Evolutionary conservation across 2,329 filamentous ascomycete genomes (phyloP).

Genomic region (Paraconiothyrium sp.): DNA sequence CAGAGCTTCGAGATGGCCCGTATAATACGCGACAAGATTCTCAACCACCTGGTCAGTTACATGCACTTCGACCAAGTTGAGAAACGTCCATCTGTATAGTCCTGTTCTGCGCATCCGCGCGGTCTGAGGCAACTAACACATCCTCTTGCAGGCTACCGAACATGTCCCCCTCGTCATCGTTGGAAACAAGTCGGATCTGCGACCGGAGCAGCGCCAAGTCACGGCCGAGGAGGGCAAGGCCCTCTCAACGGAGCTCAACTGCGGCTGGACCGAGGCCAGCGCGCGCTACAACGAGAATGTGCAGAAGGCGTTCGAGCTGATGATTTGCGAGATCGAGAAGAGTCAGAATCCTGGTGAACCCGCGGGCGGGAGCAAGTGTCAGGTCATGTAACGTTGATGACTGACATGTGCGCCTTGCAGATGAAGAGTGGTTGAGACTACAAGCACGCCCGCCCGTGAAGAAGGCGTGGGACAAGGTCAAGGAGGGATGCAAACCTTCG

Average conservation of each 20-base stretch:
- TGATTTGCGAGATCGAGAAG: constrained; percentile 96
- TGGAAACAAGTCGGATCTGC: constrained; percentile 95
- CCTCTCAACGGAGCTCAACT: constrained; percentile 85
- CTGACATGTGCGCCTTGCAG: constrained; percentile 26
- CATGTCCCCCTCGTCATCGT: constrained; percentile 93
- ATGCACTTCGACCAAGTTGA: constrained; percentile 6
- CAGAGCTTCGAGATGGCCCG: constrained; percentile 98
- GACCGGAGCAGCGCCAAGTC: constrained; percentile 92
- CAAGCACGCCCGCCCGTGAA: background rate
- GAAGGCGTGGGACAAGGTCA: constrained; percentile 8
- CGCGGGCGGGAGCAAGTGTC: constrained; percentile 80
- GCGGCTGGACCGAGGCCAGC: constrained; percentile 93
- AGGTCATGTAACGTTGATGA: constrained; percentile 74
- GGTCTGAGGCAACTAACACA: constrained; percentile 24
- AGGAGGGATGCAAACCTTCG: constrained; percentile 5
- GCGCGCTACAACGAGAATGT: constrained; percentile 96
- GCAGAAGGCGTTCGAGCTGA: constrained; percentile 87
- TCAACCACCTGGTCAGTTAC: constrained; percentile 84
- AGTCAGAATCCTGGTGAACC: constrained; percentile 89
- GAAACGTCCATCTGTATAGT: constrained; percentile 3
- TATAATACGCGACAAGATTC: constrained; percentile 95
- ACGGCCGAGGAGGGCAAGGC: constrained; percentile 84
- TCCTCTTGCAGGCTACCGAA: constrained; percentile 76
- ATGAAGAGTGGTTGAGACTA: constrained; percentile 16
- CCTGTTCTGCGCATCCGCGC: constrained; percentile 6